Conservation (phyloP, 2,329 filamentous ascomycete species). For the Cadophora sp. region DNA sequence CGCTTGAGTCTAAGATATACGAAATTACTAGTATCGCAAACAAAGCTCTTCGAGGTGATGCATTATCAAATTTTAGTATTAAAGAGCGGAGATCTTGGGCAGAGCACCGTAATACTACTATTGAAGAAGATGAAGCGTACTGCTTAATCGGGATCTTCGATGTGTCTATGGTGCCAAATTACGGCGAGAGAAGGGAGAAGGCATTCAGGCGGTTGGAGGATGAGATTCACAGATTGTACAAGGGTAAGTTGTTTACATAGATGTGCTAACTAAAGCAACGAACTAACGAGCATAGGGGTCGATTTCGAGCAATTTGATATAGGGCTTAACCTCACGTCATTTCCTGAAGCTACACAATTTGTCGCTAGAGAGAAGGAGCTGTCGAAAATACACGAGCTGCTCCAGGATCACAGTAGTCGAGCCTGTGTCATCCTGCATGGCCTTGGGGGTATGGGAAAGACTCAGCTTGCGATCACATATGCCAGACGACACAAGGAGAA, state of each 20-base stretch:
- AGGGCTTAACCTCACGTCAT: conserved; percentile 10
- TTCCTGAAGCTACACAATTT: conserved; percentile 33
- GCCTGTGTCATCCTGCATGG: conserved; percentile 47
- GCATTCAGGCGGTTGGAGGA: conserved; percentile 47
- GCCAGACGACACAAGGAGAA: conserved; percentile 44
- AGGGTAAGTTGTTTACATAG: conserved; percentile 18
- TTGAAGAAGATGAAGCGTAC: conserved; percentile 53
- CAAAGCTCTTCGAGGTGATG: conserved; percentile 21
- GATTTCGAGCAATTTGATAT: not conserved
- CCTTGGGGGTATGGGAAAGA: conserved; percentile 55
- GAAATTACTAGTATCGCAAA: conserved; percentile 32
- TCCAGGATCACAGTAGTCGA: conserved; percentile 23
- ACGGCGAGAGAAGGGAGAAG: conserved; percentile 47
- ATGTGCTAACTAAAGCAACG: conserved; percentile 24
- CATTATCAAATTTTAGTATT: conserved; percentile 24
- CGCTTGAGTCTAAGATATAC: conserved; percentile 32
- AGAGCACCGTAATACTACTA: conserved; percentile 44
- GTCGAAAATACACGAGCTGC: conserved; percentile 32
- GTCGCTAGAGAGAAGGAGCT: conserved; percentile 37
- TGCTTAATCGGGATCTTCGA: conserved; percentile 53
- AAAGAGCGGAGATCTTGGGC: conserved; percentile 49
- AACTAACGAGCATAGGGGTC: conserved; percentile 25
- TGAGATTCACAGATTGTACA: conserved; percentile 42
- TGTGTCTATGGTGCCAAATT: conserved; percentile 53
- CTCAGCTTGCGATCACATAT: conserved; percentile 51